Evolutionary conservation across 148 eudicot genomes (phyloP), one percentile per base, ranked within the genome.

Genomic region (Polygonum aviculare): DNA sequence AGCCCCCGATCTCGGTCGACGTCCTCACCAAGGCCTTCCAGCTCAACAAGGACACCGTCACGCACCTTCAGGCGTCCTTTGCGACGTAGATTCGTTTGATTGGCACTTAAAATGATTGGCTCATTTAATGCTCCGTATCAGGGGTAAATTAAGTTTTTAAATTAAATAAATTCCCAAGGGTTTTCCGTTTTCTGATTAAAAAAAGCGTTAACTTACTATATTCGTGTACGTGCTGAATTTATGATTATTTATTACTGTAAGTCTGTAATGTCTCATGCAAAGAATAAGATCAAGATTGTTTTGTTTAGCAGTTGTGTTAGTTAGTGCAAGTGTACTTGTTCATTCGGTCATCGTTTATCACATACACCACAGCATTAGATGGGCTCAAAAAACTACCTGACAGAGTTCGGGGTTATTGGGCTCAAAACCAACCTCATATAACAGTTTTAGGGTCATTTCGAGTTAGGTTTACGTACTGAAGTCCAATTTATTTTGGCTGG

Each of bases 11-110:
- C 8, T 60, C 69, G 1, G 69, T 60, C 12, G 69, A 60, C 16
- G 69, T 60, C 16, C 69, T 60, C 36, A 60, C 69, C 16, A 60
- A 60, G 69, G 69, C 69, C 16, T 60, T 60, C 38, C 69, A 60
- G 69, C 69, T 60, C 5, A 60, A 60, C 69, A 60, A 60, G 69
- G 38, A 60, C 69, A 60, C 69, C 69, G 69, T 60, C 69, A 12
- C 69, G 14, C 26, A 60, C 12, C 38, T 60, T 0, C 69, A 60
- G 16, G 26, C 69, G 1, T 60, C 69, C 36, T 60, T 60, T 21
- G 38, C 16, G 36, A 12, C 12, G 69, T 60, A 60, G 12, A 57
- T 57, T 57, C 1, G 33, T 19, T 21, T 57, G 1, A 21, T 57
- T 1, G 63, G 31, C 63, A n/a, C 21, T 10, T 19, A 21, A 0